A percentile compares a stretch with the other conserved stretches of the same genome.
phyloP scores from a whole-genome alignment of 371 early-diverging fungal species.

The Massospora cicadina region DNA sequence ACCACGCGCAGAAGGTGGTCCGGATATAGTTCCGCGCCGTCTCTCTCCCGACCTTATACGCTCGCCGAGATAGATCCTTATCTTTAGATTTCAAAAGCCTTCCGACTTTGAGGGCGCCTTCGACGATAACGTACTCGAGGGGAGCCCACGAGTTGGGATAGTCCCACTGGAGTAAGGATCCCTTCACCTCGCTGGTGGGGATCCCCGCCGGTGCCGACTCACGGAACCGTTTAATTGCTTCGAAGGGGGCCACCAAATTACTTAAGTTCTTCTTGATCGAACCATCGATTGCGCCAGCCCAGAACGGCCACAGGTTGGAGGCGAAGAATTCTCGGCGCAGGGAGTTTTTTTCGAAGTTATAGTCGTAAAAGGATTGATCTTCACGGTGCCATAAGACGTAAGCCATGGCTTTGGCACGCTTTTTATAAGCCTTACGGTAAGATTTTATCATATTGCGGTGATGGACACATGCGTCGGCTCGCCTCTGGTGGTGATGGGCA shows the following conservation, averaged over 20 bases:
- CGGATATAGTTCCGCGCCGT: constrained; percentile 42
- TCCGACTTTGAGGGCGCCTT: constrained; percentile 23
- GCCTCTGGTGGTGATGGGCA: constrained; percentile 11
- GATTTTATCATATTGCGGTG: background rate
- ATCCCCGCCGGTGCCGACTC: constrained; percentile 36
- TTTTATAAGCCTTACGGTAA: constrained; percentile 15
- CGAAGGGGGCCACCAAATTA: constrained; percentile 17
- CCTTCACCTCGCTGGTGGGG: constrained; percentile 30
- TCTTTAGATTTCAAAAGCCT: background rate
- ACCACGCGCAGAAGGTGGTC: constrained; percentile 51
- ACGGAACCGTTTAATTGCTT: constrained; percentile 17
- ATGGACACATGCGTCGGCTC: background rate
- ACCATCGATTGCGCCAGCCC: constrained; percentile 23
- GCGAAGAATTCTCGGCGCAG: background rate
- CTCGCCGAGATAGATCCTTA: background rate
- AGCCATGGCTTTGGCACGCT: constrained; percentile 18
- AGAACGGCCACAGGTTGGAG: constrained; percentile 13
- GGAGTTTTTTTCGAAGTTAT: constrained; percentile 14
- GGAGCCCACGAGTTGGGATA: constrained; percentile 71
- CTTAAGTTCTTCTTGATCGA: constrained; percentile 14
- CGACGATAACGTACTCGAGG: constrained; percentile 30
- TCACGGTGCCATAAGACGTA: constrained; percentile 20
- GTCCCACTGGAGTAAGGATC: constrained; percentile 72
- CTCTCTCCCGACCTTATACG: constrained; percentile 18
- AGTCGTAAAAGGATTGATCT: constrained; percentile 20